phyloP scores from a whole-genome alignment of 129 eudicot genomes.

The Mikania micrantha region DNA sequence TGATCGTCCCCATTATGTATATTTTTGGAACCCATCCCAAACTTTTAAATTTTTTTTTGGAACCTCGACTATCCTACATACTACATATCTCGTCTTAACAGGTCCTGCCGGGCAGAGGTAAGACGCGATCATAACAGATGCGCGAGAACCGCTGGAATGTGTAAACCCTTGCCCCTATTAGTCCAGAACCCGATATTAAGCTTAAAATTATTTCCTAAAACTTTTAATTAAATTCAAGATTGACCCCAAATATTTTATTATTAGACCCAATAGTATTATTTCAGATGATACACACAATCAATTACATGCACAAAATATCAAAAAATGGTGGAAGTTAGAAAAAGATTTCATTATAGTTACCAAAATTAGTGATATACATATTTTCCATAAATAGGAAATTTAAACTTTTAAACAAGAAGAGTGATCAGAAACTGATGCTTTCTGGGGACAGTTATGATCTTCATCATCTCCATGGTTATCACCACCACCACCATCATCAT shows the following conservation, averaged over 20 bases:
- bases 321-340: conserved; percentile 14
- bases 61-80: no score
- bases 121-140: no score
- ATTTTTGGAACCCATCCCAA: no score
- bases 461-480: conserved; percentile 20
- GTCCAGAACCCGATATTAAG: no score
- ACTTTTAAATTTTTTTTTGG: no score
- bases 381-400: conserved; percentile 21
- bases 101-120: no score
- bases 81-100: no score
- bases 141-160: no score
- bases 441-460: conserved; percentile 24
- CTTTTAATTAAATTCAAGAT: neutral
- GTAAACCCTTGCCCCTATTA: no score
- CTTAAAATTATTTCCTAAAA: no score
- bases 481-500: conserved; percentile 23
- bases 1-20: no score
- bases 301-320: neutral
- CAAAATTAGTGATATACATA: conserved; percentile 31
- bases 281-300: neutral
- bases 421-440: conserved; percentile 19
- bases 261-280: neutral
- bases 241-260: neutral
- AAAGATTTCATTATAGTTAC: conserved; percentile 33
- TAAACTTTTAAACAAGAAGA: conserved; percentile 21